phyloP scores from a whole-genome alignment of 495 filamentous ascomycete genomes.

The Durotheca rogersii region DNA sequence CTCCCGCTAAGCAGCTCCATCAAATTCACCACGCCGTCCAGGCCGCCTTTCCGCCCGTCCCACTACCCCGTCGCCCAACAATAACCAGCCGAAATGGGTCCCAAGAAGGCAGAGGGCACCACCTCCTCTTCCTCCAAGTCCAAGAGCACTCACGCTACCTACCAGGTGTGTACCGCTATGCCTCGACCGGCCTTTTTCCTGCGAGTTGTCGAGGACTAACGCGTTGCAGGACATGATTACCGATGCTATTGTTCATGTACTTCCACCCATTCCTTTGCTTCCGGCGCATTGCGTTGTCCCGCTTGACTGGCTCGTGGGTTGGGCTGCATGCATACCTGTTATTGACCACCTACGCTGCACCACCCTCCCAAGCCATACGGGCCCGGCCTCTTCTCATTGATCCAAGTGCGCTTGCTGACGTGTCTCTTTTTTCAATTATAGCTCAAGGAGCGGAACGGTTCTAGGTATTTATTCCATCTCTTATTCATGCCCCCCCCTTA shows the following conservation, averaged over 20 bases:
- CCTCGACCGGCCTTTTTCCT: constrained; percentile 17
- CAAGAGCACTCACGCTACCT: constrained; percentile 57
- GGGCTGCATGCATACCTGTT: constrained; percentile 14
- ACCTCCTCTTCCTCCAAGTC: no score
- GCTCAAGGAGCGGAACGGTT: constrained; percentile 68
- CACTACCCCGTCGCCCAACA: constrained; percentile 3
- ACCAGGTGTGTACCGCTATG: constrained; percentile 55
- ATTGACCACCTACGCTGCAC: constrained; percentile 21
- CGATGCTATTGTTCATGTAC: constrained; percentile 65
- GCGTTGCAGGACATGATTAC: constrained; percentile 62
- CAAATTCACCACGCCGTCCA: constrained; percentile 22
- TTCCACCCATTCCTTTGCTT: constrained; percentile 45
- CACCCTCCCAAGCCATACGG: constrained; percentile 10
- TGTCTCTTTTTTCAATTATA: constrained; percentile 39
- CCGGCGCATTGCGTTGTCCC: constrained; percentile 37
- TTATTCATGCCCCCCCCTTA: constrained; percentile 6
- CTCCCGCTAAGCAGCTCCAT: constrained; percentile 10
- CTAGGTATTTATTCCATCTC: constrained; percentile 52
- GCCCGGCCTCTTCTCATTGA: constrained; percentile 11
- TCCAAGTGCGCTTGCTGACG: constrained; percentile 46
- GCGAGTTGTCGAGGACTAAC: constrained; percentile 44
- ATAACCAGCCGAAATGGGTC: constrained; percentile 56
- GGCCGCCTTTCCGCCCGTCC: constrained; percentile 5
- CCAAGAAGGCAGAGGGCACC: constrained; percentile 62
- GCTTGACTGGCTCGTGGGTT: constrained; percentile 31